Conservation (phyloP, 73 alveolate species). For the Stentor roeselii region DNA sequence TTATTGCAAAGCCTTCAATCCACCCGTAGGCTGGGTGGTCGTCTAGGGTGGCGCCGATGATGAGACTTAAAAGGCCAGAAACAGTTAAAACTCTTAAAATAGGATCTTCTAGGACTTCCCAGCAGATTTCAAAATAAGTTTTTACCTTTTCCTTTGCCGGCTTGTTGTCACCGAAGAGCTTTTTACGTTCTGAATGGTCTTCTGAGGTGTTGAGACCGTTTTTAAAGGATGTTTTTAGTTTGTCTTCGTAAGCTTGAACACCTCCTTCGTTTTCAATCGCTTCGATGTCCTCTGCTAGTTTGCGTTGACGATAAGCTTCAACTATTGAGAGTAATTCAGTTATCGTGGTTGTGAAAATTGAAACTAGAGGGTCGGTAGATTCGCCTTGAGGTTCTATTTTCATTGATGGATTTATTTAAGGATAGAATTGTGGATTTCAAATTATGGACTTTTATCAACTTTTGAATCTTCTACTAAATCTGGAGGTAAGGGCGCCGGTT, state of each 20-base stretch:
- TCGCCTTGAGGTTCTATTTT: too few relatives aligned
- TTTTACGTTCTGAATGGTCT: constrained; percentile 15
- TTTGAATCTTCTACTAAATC: too few relatives aligned
- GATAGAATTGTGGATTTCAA: too few relatives aligned
- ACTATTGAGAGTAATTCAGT: too few relatives aligned
- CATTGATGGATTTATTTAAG: too few relatives aligned
- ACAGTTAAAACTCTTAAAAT: constrained; percentile 67
- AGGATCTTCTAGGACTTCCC: constrained; percentile 68
- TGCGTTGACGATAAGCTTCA: too few relatives aligned
- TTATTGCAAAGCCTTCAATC: constrained; percentile 81
- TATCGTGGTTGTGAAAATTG: too few relatives aligned
- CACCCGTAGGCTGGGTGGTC: constrained; percentile 68
- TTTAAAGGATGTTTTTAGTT: constrained; percentile 42
- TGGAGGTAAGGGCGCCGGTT: too few relatives aligned
- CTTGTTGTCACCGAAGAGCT: constrained; percentile 30
- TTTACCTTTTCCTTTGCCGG: constrained; percentile 25
- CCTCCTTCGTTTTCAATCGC: constrained; percentile 56
- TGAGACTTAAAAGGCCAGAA: constrained; percentile 65
- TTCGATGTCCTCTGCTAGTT: constrained; percentile 47
- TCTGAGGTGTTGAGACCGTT: constrained; percentile 23
- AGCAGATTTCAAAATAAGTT: constrained; percentile 31
- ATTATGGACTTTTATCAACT: too few relatives aligned
- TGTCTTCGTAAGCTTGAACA: constrained; percentile 32
- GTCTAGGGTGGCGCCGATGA: constrained; percentile 59
- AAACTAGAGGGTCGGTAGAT: too few relatives aligned